Evolutionary conservation across 2,329 filamentous ascomycete genomes (phyloP), one percentile per base, ranked within the genome.

Genomic region (Aspergillus sp.): DNA sequence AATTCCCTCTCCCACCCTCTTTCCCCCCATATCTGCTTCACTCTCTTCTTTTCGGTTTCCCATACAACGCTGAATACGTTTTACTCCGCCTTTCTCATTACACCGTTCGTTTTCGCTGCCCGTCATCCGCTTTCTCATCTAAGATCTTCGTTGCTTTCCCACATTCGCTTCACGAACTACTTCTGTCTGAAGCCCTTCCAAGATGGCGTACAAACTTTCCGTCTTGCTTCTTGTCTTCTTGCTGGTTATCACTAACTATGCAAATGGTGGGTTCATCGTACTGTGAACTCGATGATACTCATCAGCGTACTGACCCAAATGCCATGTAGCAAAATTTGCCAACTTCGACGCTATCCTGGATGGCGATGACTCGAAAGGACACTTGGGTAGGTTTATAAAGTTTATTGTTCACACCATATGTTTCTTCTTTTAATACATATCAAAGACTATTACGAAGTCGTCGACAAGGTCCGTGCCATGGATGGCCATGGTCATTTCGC

Each of bases 131-230:
- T 47, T 22, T 17, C 39, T 41, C 13, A n/a, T 51, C 17, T 30
- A 37, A 33, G 17, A 13, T 7, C 22, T 20, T 45, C 13, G 46
- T n/a, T 49, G 41, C 17, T 34, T 48, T 19, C 20, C 5, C 44
- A 24, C 19, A 24, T 33, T 39, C n/a, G 27, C 27, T 51, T 41
- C 37, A 37, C 20, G 13, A 11, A 13, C 47, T 6, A 15, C 46
- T n/a, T 13, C 12, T 22, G 17, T 39, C 22, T 27, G 2, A 30
- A 20, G 13, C 11, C 11, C 9, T n/a, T 22, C n/a, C 20, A 17
- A 54, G 9, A 58, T 58, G 56, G 51, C 33, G n/a, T 48, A 49
- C 46, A 54, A 54, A 3, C 37, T 58, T 22, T 13, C 45, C 4
- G 11, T 39, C 7, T 34, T 54, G 33, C 51, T 58, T 24, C 27